Evolutionary conservation across 2,329 filamentous ascomycete genomes (phyloP).

Genomic region (Colletotrichum cereale): DNA sequence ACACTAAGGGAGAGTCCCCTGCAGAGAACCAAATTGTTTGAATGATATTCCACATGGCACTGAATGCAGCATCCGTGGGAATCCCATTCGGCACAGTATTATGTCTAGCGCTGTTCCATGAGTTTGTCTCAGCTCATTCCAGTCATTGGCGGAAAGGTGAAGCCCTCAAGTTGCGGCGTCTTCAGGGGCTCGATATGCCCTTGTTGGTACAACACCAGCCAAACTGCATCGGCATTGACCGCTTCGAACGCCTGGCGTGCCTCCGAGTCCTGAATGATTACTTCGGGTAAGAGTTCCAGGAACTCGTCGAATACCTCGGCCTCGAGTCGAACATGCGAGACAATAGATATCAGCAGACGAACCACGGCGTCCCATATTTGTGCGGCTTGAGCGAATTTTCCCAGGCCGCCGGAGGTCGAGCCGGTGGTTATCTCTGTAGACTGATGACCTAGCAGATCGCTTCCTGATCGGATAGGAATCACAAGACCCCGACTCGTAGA

Average conservation of each 20-base stretch:
- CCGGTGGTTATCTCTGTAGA: constrained; percentile 6
- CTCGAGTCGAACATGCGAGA: constrained; percentile 72
- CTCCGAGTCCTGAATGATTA: constrained; percentile 58
- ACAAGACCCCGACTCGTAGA: constrained; percentile 41
- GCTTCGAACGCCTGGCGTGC: constrained; percentile 70
- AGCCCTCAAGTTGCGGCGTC: constrained; percentile 58
- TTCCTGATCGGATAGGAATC: constrained; percentile 45
- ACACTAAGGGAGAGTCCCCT: background rate
- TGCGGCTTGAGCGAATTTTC: constrained; percentile 70
- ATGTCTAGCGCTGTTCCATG: background rate
- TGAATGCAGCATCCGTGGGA: background rate
- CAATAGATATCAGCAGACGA: constrained; percentile 69
- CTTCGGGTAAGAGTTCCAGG: constrained; percentile 71
- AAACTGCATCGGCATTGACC: constrained; percentile 81
- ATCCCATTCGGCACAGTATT: background rate
- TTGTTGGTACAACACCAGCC: constrained; percentile 71
- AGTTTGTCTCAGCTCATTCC: constrained; percentile 9
- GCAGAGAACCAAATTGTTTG: background rate
- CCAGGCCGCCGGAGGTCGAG: constrained; percentile 55
- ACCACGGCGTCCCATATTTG: constrained; percentile 75
- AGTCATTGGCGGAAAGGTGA: constrained; percentile 50
- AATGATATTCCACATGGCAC: no score
- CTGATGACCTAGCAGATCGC: constrained; percentile 43
- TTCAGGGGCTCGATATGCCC: constrained; percentile 54
- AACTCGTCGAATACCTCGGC: constrained; percentile 80